These are phyloP conservation scores for Polytrichum formosum DNA, from an alignment of 225 moss, liverwort and hornwort species.

Conservation along the genomic window DNA sequence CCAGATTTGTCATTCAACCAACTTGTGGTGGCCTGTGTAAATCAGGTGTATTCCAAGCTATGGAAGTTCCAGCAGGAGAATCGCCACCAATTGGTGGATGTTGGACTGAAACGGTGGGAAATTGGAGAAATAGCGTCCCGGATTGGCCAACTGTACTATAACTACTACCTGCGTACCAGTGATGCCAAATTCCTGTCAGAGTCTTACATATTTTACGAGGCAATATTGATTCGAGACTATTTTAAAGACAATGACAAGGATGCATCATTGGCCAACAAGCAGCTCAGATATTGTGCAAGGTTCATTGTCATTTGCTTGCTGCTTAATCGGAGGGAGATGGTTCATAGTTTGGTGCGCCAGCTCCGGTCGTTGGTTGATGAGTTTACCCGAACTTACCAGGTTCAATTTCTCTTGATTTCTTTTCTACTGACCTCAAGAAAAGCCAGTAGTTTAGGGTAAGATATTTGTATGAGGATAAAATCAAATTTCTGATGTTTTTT, in stretches of 20 bases:
- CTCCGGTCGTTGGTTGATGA: conserved; percentile 79
- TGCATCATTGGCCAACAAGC: conserved; percentile 78
- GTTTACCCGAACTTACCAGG: conserved; percentile 68
- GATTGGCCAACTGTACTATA: conserved; percentile 97
- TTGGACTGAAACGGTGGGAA: conserved; percentile 97
- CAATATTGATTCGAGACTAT: conserved; percentile 88
- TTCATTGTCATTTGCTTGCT: conserved; percentile 96
- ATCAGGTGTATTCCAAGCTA: conserved; percentile 79
- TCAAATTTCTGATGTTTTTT: too few species aligned
- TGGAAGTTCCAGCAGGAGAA: conserved; percentile 99
- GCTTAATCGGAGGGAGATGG: conserved; percentile 83
- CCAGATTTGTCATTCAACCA: too few species aligned
- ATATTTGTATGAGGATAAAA: too few species aligned
- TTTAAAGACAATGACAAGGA: conserved; percentile 93
- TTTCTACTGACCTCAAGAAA: too few species aligned
- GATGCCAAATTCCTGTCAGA: conserved; percentile 91
- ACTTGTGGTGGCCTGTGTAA: background rate
- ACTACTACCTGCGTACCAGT: conserved; percentile 92
- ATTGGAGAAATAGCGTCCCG: conserved; percentile 96
- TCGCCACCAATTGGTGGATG: conserved; percentile 80
- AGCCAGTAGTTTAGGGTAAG: too few species aligned
- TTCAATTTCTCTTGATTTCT: background rate
- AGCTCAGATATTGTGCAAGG: conserved; percentile 84
- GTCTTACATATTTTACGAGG: conserved; percentile 92
- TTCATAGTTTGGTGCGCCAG: conserved; percentile 69